Percentiles rank a stretch among this genome's conserved stretches.
These are phyloP conservation scores for Acanthamoeba royreba DNA, from an alignment of 208 protist genomes.

Conservation along the genomic window DNA sequence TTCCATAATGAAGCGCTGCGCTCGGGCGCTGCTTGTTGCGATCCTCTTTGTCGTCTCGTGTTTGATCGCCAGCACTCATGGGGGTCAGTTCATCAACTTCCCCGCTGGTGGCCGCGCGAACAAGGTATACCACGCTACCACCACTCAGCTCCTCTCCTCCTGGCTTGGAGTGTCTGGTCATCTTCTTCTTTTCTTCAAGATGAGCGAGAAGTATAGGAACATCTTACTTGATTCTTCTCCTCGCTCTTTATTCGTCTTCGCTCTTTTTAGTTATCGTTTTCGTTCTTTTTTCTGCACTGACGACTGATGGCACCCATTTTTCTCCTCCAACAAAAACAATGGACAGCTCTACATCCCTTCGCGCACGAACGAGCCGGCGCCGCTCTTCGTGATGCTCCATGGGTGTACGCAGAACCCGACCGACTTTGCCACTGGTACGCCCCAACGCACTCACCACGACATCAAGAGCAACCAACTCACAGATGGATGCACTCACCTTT, in stretches of 20 bases:
- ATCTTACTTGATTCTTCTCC: too few relatives aligned
- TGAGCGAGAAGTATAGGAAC: too few relatives aligned
- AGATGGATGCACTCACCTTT: not conserved
- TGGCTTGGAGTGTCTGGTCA: not conserved
- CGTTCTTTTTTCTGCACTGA: not conserved
- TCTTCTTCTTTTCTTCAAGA: not conserved
- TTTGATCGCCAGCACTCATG: not conserved
- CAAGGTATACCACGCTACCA: too few relatives aligned
- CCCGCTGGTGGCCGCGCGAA: not conserved
- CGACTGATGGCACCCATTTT: too few relatives aligned
- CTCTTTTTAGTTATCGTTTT: not conserved
- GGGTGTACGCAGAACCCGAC: constrained; percentile 42
- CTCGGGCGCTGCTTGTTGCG: not conserved
- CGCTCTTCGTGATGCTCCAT: constrained; percentile 41
- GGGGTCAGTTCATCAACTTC: not conserved
- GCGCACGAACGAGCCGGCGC: not conserved
- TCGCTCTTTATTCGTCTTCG: not conserved
- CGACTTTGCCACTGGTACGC: constrained; percentile 11
- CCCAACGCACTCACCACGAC: too few relatives aligned
- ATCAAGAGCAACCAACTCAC: too few relatives aligned
- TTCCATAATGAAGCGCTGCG: not conserved
- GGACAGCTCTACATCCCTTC: not conserved
- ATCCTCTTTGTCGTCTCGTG: not conserved
- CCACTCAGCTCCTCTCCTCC: not conserved
- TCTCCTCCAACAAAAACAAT: not conserved